These are phyloP conservation scores for Inonotus obliquus DNA, from an alignment of 1,284 basidiomycete genomes.

Conservation along the genomic window DNA sequence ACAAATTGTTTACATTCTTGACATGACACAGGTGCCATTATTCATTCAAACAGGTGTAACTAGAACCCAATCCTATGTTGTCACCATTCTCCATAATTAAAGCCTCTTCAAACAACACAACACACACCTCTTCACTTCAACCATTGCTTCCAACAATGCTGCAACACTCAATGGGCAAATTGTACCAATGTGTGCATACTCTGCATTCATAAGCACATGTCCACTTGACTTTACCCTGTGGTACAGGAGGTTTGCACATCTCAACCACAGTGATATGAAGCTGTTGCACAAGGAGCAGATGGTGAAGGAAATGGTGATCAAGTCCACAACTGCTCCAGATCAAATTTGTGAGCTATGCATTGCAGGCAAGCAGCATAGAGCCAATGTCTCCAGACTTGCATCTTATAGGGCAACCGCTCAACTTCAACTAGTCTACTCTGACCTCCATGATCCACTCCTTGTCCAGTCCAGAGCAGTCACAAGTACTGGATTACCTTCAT, in stretches of 20 bases:
- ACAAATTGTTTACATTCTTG: too few relatives aligned
- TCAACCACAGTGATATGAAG: not conserved
- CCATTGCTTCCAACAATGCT: constrained; percentile 18
- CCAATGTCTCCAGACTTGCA: too few relatives aligned
- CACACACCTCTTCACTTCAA: constrained; percentile 15
- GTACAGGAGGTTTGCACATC: not conserved
- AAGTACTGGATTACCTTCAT: too few relatives aligned
- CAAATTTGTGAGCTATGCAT: too few relatives aligned
- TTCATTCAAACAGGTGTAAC: too few relatives aligned
- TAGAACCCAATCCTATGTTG: constrained; percentile 20
- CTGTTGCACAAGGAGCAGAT: constrained; percentile 5
- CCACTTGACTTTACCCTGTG: not conserved
- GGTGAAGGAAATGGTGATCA: constrained; percentile 20
- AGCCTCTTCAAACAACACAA: constrained; percentile 13
- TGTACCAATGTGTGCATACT: not conserved
- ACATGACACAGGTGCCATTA: too few relatives aligned
- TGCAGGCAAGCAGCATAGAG: too few relatives aligned
- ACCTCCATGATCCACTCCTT: too few relatives aligned
- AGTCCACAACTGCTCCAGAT: constrained; percentile 1
- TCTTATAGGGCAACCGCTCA: too few relatives aligned
- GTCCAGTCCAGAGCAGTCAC: too few relatives aligned
- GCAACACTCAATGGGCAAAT: constrained; percentile 10
- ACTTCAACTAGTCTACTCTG: too few relatives aligned
- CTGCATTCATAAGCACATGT: not conserved
- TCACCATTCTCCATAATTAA: not conserved